phyloP scores from a whole-genome alignment of 352 stramenopile species.

The Globisporangium canariense region DNA sequence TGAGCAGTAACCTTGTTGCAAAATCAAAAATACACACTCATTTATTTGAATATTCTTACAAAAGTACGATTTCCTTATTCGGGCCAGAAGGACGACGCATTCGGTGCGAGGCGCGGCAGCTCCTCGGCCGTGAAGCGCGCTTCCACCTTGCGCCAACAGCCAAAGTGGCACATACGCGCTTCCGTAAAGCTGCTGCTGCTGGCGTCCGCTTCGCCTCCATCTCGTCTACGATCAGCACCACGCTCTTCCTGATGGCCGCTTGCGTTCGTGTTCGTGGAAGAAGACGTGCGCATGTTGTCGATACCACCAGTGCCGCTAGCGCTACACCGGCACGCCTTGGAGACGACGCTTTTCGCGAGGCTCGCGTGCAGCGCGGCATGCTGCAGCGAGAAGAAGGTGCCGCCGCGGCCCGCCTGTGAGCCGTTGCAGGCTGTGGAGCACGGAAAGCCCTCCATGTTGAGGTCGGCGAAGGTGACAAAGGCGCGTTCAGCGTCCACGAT shows the following conservation, averaged over 20 bases:
- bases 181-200: slow-evolving; percentile 26
- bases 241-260: not conserved
- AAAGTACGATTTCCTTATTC: slow-evolving; percentile 1
- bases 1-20: too few species aligned
- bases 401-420: slow-evolving; percentile 69
- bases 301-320: not conserved
- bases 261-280: not conserved
- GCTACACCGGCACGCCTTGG: slow-evolving; percentile 39
- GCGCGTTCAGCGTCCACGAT: slow-evolving; percentile 15
- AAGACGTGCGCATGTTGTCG: slow-evolving; percentile 1
- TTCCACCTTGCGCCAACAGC: slow-evolving; percentile 60
- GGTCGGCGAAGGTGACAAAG: slow-evolving; percentile 62
- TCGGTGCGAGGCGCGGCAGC: slow-evolving; percentile 42
- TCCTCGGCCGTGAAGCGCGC: slow-evolving; percentile 30
- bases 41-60: too few species aligned
- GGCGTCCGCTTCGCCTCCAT: not conserved
- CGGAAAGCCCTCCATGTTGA: slow-evolving; percentile 85
- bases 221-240: not conserved
- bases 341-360: slow-evolving; percentile 37
- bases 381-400: slow-evolving; percentile 63
- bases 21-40: too few species aligned
- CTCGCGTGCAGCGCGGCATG: slow-evolving; percentile 46
- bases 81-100: slow-evolving; percentile 60
- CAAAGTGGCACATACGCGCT: slow-evolving; percentile 61
- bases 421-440: slow-evolving; percentile 67